Evolutionary conservation across 371 early-diverging fungal genomes (phyloP).

Genomic region (Globomyces sp.): DNA sequence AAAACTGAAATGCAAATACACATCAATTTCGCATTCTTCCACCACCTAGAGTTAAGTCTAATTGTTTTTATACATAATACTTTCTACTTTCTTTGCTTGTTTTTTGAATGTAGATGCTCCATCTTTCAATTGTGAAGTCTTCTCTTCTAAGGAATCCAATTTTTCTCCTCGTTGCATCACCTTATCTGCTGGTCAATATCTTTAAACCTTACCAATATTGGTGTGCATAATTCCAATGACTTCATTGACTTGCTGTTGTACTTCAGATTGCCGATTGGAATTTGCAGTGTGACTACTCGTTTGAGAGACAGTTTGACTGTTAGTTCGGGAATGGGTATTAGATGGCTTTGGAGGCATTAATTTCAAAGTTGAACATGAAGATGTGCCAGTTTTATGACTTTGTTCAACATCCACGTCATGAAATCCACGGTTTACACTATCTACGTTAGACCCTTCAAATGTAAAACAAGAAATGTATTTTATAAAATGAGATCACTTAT

Average conservation of each 20-base stretch:
- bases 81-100: constrained; percentile 70
- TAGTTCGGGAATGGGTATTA: too few species aligned
- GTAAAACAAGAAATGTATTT: too few species aligned
- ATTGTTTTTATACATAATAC: constrained; percentile 37
- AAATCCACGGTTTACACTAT: too few species aligned
- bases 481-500: too few species aligned
- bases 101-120: constrained; percentile 80
- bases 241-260: constrained; percentile 44
- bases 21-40: constrained; percentile 92
- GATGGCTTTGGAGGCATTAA: too few species aligned
- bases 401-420: too few species aligned
- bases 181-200: background rate
- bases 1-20: constrained; percentile 74
- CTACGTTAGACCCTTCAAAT: too few species aligned
- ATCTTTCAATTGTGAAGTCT: constrained; percentile 74
- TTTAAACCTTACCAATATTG: constrained; percentile 46
- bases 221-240: constrained; percentile 57
- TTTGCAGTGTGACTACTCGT: background rate
- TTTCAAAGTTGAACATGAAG: too few species aligned
- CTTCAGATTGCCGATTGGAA: constrained; percentile 13
- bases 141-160: constrained; percentile 49
- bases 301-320: constrained; percentile 4
- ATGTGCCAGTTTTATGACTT: too few species aligned
- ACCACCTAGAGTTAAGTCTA: constrained; percentile 63
- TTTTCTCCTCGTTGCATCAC: constrained; percentile 52